These are phyloP conservation scores for Linnemannia exigua DNA, from an alignment of 192 early-diverging fungal species.

Conservation along the genomic window DNA sequence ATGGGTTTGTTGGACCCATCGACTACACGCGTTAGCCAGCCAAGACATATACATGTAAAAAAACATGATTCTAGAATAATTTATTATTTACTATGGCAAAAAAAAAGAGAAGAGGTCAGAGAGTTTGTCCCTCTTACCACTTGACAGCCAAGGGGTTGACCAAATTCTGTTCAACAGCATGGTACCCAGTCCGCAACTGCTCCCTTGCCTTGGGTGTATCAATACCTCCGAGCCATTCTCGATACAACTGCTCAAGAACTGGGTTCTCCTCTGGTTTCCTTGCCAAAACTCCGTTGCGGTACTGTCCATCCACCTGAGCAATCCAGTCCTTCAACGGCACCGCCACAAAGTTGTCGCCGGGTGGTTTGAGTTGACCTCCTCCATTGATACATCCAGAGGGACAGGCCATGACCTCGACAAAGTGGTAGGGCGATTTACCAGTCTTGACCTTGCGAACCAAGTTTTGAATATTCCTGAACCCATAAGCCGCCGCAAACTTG, in stretches of 20 bases:
- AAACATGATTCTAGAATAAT: background rate
- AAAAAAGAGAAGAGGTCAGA: background rate
- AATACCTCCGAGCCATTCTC: slow-evolving; percentile 87
- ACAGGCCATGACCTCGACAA: slow-evolving; percentile 98
- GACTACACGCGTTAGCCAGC: background rate
- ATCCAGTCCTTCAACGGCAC: slow-evolving; percentile 84
- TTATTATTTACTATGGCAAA: background rate
- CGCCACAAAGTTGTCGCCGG: slow-evolving; percentile 49
- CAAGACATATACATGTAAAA: background rate
- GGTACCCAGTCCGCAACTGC: slow-evolving; percentile 89
- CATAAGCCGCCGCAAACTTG: slow-evolving; percentile 90
- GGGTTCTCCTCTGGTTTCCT: slow-evolving; percentile 79
- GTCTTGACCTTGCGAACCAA: slow-evolving; percentile 96
- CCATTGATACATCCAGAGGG: slow-evolving; percentile 98
- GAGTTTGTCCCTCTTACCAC: slow-evolving; percentile 70
- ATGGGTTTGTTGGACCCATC: too few relatives aligned
- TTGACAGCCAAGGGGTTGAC: slow-evolving; percentile 85
- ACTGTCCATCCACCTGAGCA: slow-evolving; percentile 73
- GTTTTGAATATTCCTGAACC: slow-evolving; percentile 98
- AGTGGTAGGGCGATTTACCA: slow-evolving; percentile 83
- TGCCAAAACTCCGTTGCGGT: slow-evolving; percentile 64
- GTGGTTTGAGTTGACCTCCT: slow-evolving; percentile 91
- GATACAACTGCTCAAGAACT: slow-evolving; percentile 72
- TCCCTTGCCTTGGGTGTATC: slow-evolving; percentile 71
- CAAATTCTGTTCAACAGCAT: slow-evolving; percentile 81